A percentile compares a stretch with the other conserved stretches of the same genome.
These are phyloP conservation scores for Hortaea werneckii DNA, from an alignment of 2,329 filamentous ascomycete genomes.

Conservation along the genomic window DNA sequence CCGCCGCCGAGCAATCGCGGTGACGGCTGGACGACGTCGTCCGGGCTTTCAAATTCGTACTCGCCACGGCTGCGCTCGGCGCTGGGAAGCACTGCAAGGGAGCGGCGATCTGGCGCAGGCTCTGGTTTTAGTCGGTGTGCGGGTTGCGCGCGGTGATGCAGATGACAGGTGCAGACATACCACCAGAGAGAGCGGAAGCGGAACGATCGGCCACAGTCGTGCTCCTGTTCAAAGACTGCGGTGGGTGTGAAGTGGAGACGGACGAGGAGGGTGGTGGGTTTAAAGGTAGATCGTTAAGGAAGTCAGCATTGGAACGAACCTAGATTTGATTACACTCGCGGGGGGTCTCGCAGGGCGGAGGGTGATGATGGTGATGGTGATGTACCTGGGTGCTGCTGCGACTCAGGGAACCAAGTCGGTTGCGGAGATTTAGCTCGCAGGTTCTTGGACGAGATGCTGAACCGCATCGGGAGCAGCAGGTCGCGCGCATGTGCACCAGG, in stretches of 20 bases:
- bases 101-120: slow-evolving; percentile 13
- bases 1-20: slow-evolving; percentile 8
- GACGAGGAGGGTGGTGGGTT: slow-evolving; percentile 1
- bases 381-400: slow-evolving; percentile 4
- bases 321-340: neutral
- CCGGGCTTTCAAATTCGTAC: slow-evolving; percentile 8
- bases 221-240: slow-evolving; percentile 6
- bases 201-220: slow-evolving; percentile 8
- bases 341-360: too few relatives aligned
- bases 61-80: slow-evolving; percentile 5
- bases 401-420: slow-evolving; percentile 6
- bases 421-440: slow-evolving; percentile 4
- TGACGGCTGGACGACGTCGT: slow-evolving; percentile 10
- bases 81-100: slow-evolving; percentile 11
- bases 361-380: neutral
- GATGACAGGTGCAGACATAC: slow-evolving; percentile 1
- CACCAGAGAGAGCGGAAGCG: slow-evolving; percentile 4
- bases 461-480: neutral
- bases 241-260: slow-evolving; percentile 4
- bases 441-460: slow-evolving; percentile 2
- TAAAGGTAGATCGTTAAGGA: slow-evolving; percentile 5
- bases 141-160: neutral
- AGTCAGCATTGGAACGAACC: neutral
- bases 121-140: slow-evolving; percentile 2
- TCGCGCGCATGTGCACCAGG: neutral